A percentile compares a stretch with the other conserved stretches of the same genome.
These are phyloP conservation scores for Coleophoma crateriformis DNA, from an alignment of 2,329 filamentous ascomycete species.

Conservation along the genomic window DNA sequence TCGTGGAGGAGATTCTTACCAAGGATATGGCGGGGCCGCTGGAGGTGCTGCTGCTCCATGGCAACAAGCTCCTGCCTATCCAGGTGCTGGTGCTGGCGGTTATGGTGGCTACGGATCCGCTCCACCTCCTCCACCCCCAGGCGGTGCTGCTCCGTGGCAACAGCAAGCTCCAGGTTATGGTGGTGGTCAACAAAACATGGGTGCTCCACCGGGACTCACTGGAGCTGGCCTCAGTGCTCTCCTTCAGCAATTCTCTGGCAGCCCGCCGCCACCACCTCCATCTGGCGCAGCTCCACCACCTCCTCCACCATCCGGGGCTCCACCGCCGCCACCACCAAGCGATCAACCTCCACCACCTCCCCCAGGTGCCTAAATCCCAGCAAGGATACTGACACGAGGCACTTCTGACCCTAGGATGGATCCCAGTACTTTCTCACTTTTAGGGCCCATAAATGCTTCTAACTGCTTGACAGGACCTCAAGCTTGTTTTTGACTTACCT, in stretches of 20 bases:
- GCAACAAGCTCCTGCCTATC: constrained; percentile 17
- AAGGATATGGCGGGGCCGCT: constrained; percentile 26
- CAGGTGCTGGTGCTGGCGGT: constrained; percentile 14
- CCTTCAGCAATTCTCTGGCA: constrained; percentile 56
- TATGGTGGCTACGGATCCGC: constrained; percentile 34
- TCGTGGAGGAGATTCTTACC: constrained; percentile 39
- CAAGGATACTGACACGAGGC: not conserved
- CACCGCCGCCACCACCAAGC: constrained; percentile 54
- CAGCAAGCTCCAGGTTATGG: constrained; percentile 34
- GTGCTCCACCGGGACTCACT: constrained; percentile 43
- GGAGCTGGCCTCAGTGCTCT: constrained; percentile 57
- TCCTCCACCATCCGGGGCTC: constrained; percentile 49
- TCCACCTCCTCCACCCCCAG: constrained; percentile 42
- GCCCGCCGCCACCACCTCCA: constrained; percentile 46
- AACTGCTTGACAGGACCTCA: not conserved
- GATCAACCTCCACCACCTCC: constrained; percentile 59
- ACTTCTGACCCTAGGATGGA: no score
- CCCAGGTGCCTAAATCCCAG: constrained; percentile 30
- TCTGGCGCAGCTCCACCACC: constrained; percentile 44
- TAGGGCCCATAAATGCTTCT: not conserved
- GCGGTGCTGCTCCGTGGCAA: constrained; percentile 36
- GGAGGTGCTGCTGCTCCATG: not conserved
- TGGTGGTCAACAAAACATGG: constrained; percentile 34
- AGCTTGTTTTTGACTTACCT: not conserved
- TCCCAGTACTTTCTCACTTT: not conserved